Percentiles rank a stretch among this genome's conserved stretches.
phyloP scores from a whole-genome alignment of 345 rosid species.

The Populus tremula region DNA sequence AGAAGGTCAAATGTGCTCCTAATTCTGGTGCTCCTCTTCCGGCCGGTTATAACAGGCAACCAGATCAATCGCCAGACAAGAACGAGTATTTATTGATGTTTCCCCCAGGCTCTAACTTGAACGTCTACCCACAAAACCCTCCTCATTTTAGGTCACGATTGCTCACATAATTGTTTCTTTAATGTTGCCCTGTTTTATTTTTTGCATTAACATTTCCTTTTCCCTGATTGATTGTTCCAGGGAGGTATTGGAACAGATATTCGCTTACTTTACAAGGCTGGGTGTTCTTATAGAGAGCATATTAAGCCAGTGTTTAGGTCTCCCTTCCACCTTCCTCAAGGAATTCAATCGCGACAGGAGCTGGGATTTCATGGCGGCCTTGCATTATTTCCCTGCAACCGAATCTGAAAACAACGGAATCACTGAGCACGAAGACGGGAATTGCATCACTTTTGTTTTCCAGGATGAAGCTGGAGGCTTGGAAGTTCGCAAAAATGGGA shows the following conservation, averaged over 20 bases:
- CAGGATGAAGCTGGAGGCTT: constrained; percentile 56
- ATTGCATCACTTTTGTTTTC: constrained; percentile 43
- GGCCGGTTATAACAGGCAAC: constrained; percentile 43
- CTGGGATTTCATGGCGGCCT: constrained; percentile 47
- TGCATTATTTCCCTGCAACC: constrained; percentile 42
- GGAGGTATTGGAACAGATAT: constrained; percentile 37
- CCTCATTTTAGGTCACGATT: constrained; percentile 33
- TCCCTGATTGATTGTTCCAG: constrained; percentile 10
- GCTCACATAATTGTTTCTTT: not conserved
- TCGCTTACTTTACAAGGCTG: constrained; percentile 28
- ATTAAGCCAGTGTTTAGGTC: constrained; percentile 41
- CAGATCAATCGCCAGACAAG: constrained; percentile 38
- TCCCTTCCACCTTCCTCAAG: constrained; percentile 43
- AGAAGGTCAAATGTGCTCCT: constrained; percentile 34
- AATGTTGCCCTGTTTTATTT: not conserved
- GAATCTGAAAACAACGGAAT: constrained; percentile 41
- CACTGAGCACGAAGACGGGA: constrained; percentile 47
- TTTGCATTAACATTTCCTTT: not conserved
- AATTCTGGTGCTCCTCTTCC: constrained; percentile 37
- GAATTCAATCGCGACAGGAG: constrained; percentile 50
- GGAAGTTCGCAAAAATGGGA: constrained; percentile 37
- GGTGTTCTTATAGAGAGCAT: constrained; percentile 38
- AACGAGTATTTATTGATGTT: constrained; percentile 42
- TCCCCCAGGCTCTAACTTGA: constrained; percentile 43
- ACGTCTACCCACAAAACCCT: constrained; percentile 44